Evolutionary conservation across 257 asterid genomes (phyloP).

Genomic region (Gentiana dahurica): DNA sequence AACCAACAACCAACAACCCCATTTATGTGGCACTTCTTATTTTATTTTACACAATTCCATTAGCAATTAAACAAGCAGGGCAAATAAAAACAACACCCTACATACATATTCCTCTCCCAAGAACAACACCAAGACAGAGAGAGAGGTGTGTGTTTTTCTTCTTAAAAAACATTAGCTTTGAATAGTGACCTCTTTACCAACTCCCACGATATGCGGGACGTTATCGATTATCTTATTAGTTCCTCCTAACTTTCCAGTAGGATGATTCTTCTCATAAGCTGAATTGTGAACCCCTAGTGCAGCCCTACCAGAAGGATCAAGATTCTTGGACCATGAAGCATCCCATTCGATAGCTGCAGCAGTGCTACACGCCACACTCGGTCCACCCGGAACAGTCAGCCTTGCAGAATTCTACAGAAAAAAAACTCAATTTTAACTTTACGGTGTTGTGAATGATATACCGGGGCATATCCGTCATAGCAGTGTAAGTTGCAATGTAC

Average conservation of each 20-base stretch:
- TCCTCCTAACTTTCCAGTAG: slow-evolving; percentile 24
- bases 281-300: slow-evolving; percentile 85
- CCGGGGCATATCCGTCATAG: too few species aligned
- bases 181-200: slow-evolving; percentile 47
- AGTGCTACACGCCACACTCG: slow-evolving; percentile 90
- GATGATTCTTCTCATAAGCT: slow-evolving; percentile 39
- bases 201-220: slow-evolving; percentile 31
- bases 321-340: slow-evolving; percentile 75
- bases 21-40: too few species aligned
- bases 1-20: too few species aligned
- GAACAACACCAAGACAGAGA: too few species aligned
- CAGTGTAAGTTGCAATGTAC: too few species aligned
- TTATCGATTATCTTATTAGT: slow-evolving; percentile 20
- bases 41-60: too few species aligned
- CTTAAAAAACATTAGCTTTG: slow-evolving; percentile 25
- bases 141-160: not conserved
- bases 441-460: too few species aligned
- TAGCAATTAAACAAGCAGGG: too few species aligned
- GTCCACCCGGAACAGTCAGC: slow-evolving; percentile 83
- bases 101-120: too few species aligned
- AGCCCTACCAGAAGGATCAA: slow-evolving; percentile 93
- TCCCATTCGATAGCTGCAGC: slow-evolving; percentile 87
- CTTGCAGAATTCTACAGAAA: slow-evolving; percentile 63
- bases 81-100: too few species aligned
- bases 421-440: not conserved